Evolutionary conservation across 768 basidiomycete genomes (phyloP).

Genomic region (Naganishia onofrii): DNA sequence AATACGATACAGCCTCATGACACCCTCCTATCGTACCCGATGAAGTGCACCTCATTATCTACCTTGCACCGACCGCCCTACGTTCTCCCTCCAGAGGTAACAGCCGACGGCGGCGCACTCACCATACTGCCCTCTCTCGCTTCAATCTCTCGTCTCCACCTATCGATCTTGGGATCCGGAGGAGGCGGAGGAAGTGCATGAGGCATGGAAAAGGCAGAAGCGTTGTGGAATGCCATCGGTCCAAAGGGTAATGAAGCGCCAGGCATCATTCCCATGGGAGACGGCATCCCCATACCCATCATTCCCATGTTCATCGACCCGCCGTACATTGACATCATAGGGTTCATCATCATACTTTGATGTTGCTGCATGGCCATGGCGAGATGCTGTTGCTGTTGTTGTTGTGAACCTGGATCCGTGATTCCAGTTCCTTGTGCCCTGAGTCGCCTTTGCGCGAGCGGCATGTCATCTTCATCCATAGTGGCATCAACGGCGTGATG

Average conservation of each 20-base stretch:
- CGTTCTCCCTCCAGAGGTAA: constrained; percentile 14
- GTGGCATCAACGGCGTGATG: constrained; percentile 14
- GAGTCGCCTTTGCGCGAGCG: constrained; percentile 44
- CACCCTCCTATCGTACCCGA: too few relatives aligned
- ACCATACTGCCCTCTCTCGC: constrained; percentile 29
- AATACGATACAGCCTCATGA: too few relatives aligned
- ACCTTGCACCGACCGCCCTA: too few relatives aligned
- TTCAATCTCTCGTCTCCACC: constrained; percentile 31
- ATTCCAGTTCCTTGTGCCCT: constrained; percentile 31
- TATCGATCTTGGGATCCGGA: constrained; percentile 30
- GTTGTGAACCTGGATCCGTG: constrained; percentile 19
- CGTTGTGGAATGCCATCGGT: constrained; percentile 13
- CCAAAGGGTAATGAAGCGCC: background rate
- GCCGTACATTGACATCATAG: constrained; percentile 30
- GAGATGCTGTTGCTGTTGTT: constrained; percentile 32
- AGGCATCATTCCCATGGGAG: constrained; percentile 18
- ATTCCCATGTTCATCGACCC: constrained; percentile 5
- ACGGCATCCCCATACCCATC: constrained; percentile 33
- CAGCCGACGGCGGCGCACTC: constrained; percentile 11
- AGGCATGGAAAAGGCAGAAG: constrained; percentile 22
- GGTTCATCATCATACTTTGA: constrained; percentile 34
- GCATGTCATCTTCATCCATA: constrained; percentile 38
- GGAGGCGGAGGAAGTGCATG: constrained; percentile 1
- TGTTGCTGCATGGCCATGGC: constrained; percentile 30
- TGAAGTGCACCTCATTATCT: too few relatives aligned